A percentile compares a stretch with the other conserved stretches of the same genome.
phyloP scores from a whole-genome alignment of 768 basidiomycete genomes.

The Ephemerocybe angulata region DNA sequence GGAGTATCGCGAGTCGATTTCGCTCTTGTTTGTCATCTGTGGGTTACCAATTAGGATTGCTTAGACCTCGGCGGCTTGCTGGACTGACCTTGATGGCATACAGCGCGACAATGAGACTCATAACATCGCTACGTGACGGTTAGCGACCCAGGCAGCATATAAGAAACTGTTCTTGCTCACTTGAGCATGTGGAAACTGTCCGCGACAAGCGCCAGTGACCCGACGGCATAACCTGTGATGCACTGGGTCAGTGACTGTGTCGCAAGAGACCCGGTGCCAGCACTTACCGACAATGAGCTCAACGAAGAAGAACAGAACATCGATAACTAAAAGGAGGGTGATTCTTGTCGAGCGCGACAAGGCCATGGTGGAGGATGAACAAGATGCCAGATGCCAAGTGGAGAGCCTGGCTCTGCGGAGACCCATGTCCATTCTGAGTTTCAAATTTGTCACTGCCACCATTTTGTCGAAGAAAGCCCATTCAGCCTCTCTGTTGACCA shows the following conservation, averaged over 20 bases:
- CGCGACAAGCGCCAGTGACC: slow-evolving; percentile 91
- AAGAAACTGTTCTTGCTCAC: slow-evolving; percentile 41
- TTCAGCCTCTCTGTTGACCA: slow-evolving; percentile 1
- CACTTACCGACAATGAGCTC: slow-evolving; percentile 74
- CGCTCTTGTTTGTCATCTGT: slow-evolving; percentile 58
- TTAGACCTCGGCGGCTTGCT: slow-evolving; percentile 1
- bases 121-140: slow-evolving; percentile 72
- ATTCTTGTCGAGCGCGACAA: slow-evolving; percentile 73
- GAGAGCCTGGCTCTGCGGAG: background rate
- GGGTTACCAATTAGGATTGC: background rate
- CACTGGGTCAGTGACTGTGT: slow-evolving; percentile 6
- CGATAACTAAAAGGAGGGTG: slow-evolving; percentile 74
- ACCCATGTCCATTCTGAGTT: slow-evolving; percentile 7
- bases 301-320: slow-evolving; percentile 81
- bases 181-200: slow-evolving; percentile 99
- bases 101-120: slow-evolving; percentile 91
- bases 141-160: slow-evolving; percentile 4
- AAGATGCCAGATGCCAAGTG: background rate
- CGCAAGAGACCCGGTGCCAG: background rate
- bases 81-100: slow-evolving; percentile 57
- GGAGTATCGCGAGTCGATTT: slow-evolving; percentile 74
- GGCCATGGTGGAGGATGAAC: slow-evolving; percentile 25
- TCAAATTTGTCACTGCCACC: slow-evolving; percentile 6
- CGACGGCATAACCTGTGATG: slow-evolving; percentile 83
- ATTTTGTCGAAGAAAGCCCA: background rate